A percentile compares a stretch with the other conserved stretches of the same genome.
phyloP scores from a whole-genome alignment of 352 stramenopile species.

The Pythium sukuiense region DNA sequence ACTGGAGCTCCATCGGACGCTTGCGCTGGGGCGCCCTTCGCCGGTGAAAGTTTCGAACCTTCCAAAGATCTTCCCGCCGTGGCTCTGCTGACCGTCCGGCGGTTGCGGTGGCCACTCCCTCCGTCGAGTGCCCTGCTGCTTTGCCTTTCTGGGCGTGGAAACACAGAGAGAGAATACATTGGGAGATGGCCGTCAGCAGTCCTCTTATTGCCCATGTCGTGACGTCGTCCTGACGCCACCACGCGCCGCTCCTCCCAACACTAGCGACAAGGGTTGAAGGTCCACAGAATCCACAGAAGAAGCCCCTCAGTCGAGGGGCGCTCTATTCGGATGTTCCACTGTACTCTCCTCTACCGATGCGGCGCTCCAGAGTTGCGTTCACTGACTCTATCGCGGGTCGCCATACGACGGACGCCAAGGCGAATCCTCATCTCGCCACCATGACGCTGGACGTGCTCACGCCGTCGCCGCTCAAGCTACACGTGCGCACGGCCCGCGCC shows the following conservation, averaged over 20 bases:
- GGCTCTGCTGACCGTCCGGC: background rate
- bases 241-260: background rate
- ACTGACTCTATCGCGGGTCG: background rate
- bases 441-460: constrained; percentile 31
- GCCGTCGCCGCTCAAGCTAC: constrained; percentile 30
- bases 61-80: background rate
- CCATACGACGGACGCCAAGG: background rate
- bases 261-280: constrained; percentile 1
- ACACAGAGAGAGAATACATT: background rate
- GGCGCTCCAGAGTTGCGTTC: background rate
- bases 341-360: background rate
- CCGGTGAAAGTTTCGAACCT: background rate
- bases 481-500: constrained; percentile 24
- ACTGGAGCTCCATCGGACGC: too few species aligned
- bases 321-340: background rate
- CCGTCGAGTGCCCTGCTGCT: background rate
- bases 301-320: background rate
- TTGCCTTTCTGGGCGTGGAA: background rate
- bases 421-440: background rate
- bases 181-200: background rate
- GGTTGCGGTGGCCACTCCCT: background rate
- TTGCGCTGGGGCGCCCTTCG: too few species aligned
- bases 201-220: background rate
- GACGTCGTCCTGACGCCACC: constrained; percentile 2
- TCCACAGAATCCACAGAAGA: background rate